A percentile compares a stretch with the other conserved stretches of the same genome.
phyloP scores from a whole-genome alignment of 805 yeast genomes.

The Starmerella floris region DNA sequence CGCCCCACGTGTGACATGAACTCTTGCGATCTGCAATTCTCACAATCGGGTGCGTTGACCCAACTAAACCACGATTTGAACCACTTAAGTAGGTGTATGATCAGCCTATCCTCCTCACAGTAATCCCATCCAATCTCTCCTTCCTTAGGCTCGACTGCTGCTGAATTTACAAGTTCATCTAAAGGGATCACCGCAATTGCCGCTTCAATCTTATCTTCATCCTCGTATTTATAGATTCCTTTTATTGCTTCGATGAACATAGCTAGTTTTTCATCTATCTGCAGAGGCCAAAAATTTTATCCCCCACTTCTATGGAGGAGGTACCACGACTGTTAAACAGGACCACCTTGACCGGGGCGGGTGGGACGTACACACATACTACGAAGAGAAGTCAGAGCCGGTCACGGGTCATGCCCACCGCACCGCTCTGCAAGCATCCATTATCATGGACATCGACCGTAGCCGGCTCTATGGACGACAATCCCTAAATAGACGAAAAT shows the following conservation, averaged over 20 bases:
- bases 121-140: constrained; percentile 15
- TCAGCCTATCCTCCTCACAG: constrained; percentile 45
- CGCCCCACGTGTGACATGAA: constrained; percentile 32
- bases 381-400: too few species aligned
- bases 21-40: constrained; percentile 34
- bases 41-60: constrained; percentile 62
- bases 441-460: too few species aligned
- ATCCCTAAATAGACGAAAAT: too few species aligned
- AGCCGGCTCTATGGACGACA: too few species aligned
- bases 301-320: too few species aligned
- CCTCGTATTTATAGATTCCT: constrained; percentile 28
- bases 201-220: constrained; percentile 34
- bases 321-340: too few species aligned
- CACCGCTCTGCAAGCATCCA: too few species aligned
- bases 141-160: constrained; percentile 28
- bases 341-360: too few species aligned
- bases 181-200: constrained; percentile 56
- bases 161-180: constrained; percentile 43
- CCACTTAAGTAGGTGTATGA: constrained; percentile 46
- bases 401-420: too few species aligned
- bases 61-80: constrained; percentile 74
- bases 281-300: too few species aligned
- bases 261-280: too few species aligned
- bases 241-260: neutral
- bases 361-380: too few species aligned